Base-by-base conservation (phyloP, 768 basidiomycete genomes). In the Multifurca ochricompacta region DNA sequence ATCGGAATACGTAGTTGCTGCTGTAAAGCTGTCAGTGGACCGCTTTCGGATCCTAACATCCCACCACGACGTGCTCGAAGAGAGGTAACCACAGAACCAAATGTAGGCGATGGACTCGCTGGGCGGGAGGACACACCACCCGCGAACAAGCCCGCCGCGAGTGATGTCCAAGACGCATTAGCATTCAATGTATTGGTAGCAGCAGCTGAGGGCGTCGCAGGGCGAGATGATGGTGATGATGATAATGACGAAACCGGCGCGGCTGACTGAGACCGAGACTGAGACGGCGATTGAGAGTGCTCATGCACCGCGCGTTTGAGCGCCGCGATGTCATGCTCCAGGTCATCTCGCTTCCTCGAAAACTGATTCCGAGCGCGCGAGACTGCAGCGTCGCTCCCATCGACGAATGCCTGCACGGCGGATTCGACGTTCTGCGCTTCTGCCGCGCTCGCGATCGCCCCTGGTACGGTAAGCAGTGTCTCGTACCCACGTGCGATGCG, bases 291-390 rank as follows among this genome's bases (percentile, higher is more conserved):
- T 16, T 16, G 36, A 3, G 52, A 34, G 13, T 72, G 66, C 44
- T 78, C 80, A 58, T 86, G 75, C 30, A 83, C 60, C 0, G 74
- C 74, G 11, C 73, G 72, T 65, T 89, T 88, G 55, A 91, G 69
- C 6, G 74, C 73, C 0, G 83, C 83, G 40, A 90, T 81, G 64
- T 91, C 89, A 56, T 90, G 85, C 56, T 86, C 74, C 18, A 89
- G 74, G 61, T 90, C 84, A 19, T 77, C 82, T 53, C 89, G 66
- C 66, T 89, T 91, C 37, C 70, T 70, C 45, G 64, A 62, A 58
- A 90, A 82, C 32, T 62, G 71, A 21, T 71, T 72, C 47, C 67
- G 59, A 0, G 81, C 78, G 40, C 73, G 78, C 39, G 67, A 58
- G 25, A 83, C 74, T 1, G 67, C 64, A 18, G 69, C 62, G 32